Conservation (phyloP, 2,329 filamentous ascomycete species). For the Cordyceps farinosa region DNA sequence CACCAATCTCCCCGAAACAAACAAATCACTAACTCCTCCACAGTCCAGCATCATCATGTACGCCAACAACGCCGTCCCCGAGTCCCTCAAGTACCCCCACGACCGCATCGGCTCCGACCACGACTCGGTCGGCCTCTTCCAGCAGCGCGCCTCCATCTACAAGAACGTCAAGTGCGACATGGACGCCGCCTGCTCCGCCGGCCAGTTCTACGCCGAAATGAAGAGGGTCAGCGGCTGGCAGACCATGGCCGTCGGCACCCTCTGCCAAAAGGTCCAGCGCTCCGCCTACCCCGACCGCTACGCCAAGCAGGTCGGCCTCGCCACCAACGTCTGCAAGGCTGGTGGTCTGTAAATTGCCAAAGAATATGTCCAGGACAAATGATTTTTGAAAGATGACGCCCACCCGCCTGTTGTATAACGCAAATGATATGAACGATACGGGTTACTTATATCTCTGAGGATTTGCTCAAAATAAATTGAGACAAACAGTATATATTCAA, state of each 20-base stretch:
- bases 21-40: neutral
- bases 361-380: neutral
- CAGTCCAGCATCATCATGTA: slow-evolving; percentile 23
- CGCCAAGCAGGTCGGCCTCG: slow-evolving; percentile 19
- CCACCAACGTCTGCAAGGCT: slow-evolving; percentile 22
- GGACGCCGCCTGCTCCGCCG: slow-evolving; percentile 23
- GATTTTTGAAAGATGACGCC: neutral
- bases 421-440: neutral
- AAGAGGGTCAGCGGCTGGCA: slow-evolving; percentile 23
- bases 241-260: slow-evolving; percentile 22
- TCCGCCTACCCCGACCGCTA: slow-evolving; percentile 24
- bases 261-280: slow-evolving; percentile 26
- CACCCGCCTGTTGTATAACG: neutral
- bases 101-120: slow-evolving; percentile 24
- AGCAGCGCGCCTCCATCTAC: slow-evolving; percentile 24
- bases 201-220: slow-evolving; percentile 24
- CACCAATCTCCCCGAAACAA: neutral
- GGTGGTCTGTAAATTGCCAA: slow-evolving; percentile 19
- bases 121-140: slow-evolving; percentile 26
- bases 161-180: slow-evolving; percentile 24
- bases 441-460: neutral
- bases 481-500: neutral
- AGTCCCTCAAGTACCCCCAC: slow-evolving; percentile 21
- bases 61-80: slow-evolving; percentile 23
- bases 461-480: neutral